Base-by-base conservation (phyloP, 352 stramenopile species). In the Pythium folliculosum region DNA sequence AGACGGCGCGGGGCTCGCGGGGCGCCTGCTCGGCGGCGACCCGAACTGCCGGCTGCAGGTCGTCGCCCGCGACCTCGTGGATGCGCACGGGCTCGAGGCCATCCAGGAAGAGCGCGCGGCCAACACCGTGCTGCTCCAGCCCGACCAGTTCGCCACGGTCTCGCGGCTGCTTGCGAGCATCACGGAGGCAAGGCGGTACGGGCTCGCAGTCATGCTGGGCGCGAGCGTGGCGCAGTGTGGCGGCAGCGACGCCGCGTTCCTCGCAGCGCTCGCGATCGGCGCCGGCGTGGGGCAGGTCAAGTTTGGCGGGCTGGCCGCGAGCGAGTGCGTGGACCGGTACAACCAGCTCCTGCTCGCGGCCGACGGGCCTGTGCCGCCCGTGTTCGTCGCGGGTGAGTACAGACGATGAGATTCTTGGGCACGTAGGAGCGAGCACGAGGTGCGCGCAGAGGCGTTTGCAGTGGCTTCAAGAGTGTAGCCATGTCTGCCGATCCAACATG, bases 201-300 rank as follows among this genome's bases (percentile, higher is more conserved):
- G 83, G 0, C 40, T 91, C 6, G 72, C 74, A 5, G 63, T 92
- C 19, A 76, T 92, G 2, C 65, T 94, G 3, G 80, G 79, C 5
- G 72, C 77, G 21, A 76, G 71, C 7, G 60, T 62, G 0, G 75
- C 71, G 0, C 73, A 89, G 22, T 60, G 35, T 23, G 43, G 44
- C 30, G 48, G 27, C 9, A 16, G 40, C 55, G 73, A 68, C 35
- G 54, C 53, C 40, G 32, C 23, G 9, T 75, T 94, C 55, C 63
- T 90, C 0, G 68, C 68, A 0, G 78, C 81, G 4, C 51, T 94
- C 0, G 78, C 83, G 0, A 67, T 91, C 22, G 83, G 82, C 2
- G 27, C 78, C 13, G 82, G 82, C 6, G 55, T 90, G 16, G 76
- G 80, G 2, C 82, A 94, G 55, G 76, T 94, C 66, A 90, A 91